phyloP scores from a whole-genome alignment of 768 basidiomycete species.

The Candolleomyces efflorescens region DNA sequence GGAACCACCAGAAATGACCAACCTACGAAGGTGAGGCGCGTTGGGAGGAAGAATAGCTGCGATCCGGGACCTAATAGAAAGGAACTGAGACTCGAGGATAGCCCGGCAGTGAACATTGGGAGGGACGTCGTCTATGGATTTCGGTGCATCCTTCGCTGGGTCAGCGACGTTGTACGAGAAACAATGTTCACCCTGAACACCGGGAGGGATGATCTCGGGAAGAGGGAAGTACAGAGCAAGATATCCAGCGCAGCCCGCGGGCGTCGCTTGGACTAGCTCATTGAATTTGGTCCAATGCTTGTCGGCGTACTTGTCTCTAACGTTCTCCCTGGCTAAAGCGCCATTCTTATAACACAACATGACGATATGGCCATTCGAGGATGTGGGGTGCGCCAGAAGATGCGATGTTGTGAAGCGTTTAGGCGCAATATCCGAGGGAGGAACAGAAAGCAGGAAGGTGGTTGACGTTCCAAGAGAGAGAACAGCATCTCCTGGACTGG shows the following conservation, averaged over 20 bases:
- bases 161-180: constrained; percentile 37
- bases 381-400: constrained; percentile 67
- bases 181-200: constrained; percentile 66
- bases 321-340: constrained; percentile 72
- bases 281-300: constrained; percentile 70
- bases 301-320: constrained; percentile 61
- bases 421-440: constrained; percentile 59
- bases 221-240: constrained; percentile 80
- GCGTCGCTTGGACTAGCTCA: constrained; percentile 48
- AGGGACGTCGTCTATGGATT: constrained; percentile 36
- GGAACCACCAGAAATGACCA: constrained; percentile 78
- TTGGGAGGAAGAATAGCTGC: constrained; percentile 59
- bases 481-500: constrained; percentile 75
- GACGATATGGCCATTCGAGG: constrained; percentile 61
- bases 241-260: constrained; percentile 55
- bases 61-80: constrained; percentile 74
- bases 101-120: constrained; percentile 58
- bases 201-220: constrained; percentile 84
- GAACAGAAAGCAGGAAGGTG: constrained; percentile 76
- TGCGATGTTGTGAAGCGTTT: constrained; percentile 73
- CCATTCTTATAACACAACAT: constrained; percentile 95
- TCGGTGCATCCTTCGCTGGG: constrained; percentile 18
- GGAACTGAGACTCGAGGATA: constrained; percentile 80
- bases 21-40: constrained; percentile 52
- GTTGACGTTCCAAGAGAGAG: constrained; percentile 88